These are phyloP conservation scores for Nicotiana otophora DNA, from an alignment of 257 asterid species.

Conservation along the genomic window DNA sequence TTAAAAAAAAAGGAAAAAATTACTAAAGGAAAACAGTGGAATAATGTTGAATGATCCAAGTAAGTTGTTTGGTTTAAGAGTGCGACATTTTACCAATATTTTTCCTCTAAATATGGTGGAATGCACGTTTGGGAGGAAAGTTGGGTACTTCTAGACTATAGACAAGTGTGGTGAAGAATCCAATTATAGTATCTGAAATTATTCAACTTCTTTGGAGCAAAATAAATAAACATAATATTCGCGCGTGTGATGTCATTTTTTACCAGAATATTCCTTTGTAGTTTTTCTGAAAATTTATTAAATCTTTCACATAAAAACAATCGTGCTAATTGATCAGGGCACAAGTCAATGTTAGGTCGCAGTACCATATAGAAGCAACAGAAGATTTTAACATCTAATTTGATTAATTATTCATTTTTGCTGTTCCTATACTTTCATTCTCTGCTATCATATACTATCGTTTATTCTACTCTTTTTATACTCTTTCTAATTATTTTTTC, in stretches of 20 bases:
- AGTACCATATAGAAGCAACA: too few relatives aligned
- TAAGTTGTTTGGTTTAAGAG: neutral
- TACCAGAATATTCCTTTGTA: neutral
- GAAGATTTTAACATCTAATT: too few relatives aligned
- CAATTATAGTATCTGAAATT: neutral
- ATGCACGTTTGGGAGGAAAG: slow-evolving; percentile 8
- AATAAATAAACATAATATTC: neutral
- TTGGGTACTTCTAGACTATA: neutral
- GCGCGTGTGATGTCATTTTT: neutral
- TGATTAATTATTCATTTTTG: too few relatives aligned
- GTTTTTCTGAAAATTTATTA: neutral
- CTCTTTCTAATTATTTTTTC: too few relatives aligned
- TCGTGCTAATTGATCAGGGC: neutral
- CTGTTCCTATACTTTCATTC: too few relatives aligned
- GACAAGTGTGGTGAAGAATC: neutral
- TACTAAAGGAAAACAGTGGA: neutral
- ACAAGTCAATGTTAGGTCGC: slow-evolving; percentile 4
- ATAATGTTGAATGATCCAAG: neutral
- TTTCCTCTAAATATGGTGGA: neutral
- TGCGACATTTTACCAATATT: slow-evolving; percentile 11
- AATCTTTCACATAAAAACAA: neutral
- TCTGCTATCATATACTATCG: too few relatives aligned
- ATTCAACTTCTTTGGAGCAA: neutral
- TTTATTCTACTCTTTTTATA: too few relatives aligned
- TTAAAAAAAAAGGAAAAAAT: neutral